These are phyloP conservation scores for Prunus mira DNA, from an alignment of 306 rosid species.

Conservation along the genomic window DNA sequence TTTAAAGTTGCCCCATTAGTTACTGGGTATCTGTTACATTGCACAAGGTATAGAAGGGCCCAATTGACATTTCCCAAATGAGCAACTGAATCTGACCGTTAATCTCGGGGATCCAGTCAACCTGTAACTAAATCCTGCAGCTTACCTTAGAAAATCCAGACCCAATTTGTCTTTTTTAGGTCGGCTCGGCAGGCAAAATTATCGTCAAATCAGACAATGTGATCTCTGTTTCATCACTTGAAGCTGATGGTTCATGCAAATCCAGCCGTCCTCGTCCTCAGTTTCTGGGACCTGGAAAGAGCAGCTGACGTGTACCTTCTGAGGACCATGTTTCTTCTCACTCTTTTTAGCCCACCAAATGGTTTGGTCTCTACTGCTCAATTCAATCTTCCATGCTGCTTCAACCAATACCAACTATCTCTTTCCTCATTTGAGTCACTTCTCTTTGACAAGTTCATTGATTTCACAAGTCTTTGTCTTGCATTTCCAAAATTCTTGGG, in stretches of 20 bases:
- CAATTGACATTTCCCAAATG: no score
- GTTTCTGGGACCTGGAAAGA: not conserved
- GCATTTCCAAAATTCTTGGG: not conserved
- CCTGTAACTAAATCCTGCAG: not conserved
- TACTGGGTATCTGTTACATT: no score
- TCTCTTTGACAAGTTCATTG: no score
- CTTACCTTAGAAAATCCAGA: not conserved
- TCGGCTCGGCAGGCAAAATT: not conserved
- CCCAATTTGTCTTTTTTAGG: not conserved
- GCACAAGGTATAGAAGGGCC: no score
- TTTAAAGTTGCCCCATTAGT: no score
- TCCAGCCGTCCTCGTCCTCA: slow-evolving; percentile 20
- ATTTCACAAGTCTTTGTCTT: not conserved
- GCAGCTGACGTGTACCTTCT: not conserved
- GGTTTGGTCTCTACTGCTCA: not conserved
- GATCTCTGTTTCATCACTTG: not conserved
- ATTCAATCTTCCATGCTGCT: not conserved
- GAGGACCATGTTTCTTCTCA: slow-evolving; percentile 7
- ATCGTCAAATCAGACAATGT: no score
- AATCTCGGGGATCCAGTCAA: not conserved
- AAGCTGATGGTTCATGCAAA: not conserved
- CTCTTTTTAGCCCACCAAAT: slow-evolving; percentile 10
- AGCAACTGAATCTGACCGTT: not conserved
- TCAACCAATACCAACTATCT: not conserved
- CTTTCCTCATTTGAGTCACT: not conserved